A percentile compares a stretch with the other conserved stretches of the same genome.
phyloP scores from a whole-genome alignment of 2,329 filamentous ascomycete species.

The Nectriaceae sp. region DNA sequence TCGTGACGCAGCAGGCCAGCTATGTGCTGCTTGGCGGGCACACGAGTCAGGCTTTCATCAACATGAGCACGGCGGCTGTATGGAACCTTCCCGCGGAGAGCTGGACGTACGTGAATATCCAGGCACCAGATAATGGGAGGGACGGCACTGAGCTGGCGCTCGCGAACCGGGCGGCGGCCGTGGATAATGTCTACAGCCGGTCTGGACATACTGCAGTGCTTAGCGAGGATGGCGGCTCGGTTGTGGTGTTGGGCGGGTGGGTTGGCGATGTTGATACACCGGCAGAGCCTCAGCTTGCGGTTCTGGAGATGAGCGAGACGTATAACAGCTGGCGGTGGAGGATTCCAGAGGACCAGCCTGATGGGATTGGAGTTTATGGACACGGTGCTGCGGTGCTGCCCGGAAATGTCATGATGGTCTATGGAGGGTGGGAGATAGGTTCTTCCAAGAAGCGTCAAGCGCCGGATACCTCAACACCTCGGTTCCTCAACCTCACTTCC shows the following conservation, averaged over 20 bases:
- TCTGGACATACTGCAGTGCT: conserved; percentile 88
- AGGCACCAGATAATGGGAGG: conserved; percentile 37
- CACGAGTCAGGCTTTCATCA: conserved; percentile 81
- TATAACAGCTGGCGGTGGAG: conserved; percentile 77
- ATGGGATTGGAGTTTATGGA: conserved; percentile 55
- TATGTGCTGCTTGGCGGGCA: conserved; percentile 86
- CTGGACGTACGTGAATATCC: conserved; percentile 80
- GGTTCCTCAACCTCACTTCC: conserved; percentile 60
- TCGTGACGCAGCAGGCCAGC: conserved; percentile 70
- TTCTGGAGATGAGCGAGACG: conserved; percentile 73
- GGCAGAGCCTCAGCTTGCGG: conserved; percentile 77
- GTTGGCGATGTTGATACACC: conserved; percentile 77
- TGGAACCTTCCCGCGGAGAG: conserved; percentile 84
- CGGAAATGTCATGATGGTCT: conserved; percentile 69
- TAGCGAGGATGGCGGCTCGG: conserved; percentile 72
- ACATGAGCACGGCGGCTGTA: conserved; percentile 88
- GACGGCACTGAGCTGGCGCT: conserved; percentile 58
- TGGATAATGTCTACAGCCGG: conserved; percentile 66
- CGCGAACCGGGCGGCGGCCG: conserved; percentile 35
- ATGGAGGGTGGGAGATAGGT: conserved; percentile 60
- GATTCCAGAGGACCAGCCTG: conserved; percentile 55
- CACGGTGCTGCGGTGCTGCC: conserved; percentile 65
- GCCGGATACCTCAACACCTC: conserved; percentile 34
- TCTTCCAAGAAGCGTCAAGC: conserved; percentile 32
- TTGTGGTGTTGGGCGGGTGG: conserved; percentile 89